Conservation (phyloP, 257 asterid species). For the Perilla frutescens region DNA sequence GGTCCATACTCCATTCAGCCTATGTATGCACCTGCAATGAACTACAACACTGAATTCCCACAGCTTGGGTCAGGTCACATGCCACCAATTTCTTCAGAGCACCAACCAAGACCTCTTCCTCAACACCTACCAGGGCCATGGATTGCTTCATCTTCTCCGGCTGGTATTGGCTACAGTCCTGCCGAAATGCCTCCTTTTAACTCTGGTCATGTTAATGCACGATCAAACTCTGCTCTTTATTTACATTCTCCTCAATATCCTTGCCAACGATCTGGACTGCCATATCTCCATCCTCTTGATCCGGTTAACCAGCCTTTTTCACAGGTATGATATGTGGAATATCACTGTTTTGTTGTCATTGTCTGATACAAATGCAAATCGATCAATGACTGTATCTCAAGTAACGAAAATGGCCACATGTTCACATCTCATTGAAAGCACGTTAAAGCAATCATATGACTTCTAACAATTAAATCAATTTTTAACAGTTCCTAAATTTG, state of each 20-base stretch:
- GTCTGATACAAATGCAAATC: background rate
- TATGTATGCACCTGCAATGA: conserved; percentile 92
- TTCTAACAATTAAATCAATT: background rate
- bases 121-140: conserved; percentile 81
- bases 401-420: background rate
- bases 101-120: conserved; percentile 76
- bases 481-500: background rate
- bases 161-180: conserved; percentile 82
- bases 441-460: background rate
- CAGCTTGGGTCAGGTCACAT: conserved; percentile 82
- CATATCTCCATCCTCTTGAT: conserved; percentile 81
- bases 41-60: conserved; percentile 93
- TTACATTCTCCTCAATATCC: conserved; percentile 83
- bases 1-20: conserved; percentile 90
- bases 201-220: conserved; percentile 71
- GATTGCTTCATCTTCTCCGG: conserved; percentile 67
- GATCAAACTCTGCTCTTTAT: conserved; percentile 62
- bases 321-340: conserved; percentile 60
- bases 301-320: conserved; percentile 78
- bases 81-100: conserved; percentile 74
- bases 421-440: background rate
- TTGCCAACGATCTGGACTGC: conserved; percentile 82
- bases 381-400: conserved; percentile 8
- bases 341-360: conserved; percentile 16
- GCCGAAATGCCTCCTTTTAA: conserved; percentile 79